phyloP scores from a whole-genome alignment of 371 early-diverging fungal genomes.

The Apophysomyces variabilis region DNA sequence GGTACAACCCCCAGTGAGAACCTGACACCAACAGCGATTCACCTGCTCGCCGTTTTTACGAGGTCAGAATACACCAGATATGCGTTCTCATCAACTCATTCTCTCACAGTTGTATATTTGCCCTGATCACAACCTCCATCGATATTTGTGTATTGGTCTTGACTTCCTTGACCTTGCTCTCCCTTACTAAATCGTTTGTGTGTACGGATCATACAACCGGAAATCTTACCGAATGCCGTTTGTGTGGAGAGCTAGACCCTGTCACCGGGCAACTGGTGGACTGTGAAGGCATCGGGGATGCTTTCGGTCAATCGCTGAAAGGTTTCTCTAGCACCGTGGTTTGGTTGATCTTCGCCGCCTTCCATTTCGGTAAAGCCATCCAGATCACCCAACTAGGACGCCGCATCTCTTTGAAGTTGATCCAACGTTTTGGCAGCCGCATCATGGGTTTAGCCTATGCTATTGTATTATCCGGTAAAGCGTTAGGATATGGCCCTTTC shows the following conservation, averaged over 20 bases:
- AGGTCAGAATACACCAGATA: conserved; percentile 30
- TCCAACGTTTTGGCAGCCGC: conserved; percentile 58
- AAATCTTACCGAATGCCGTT: conserved; percentile 51
- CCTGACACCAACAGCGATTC: conserved; percentile 50
- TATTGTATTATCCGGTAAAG: conserved; percentile 53
- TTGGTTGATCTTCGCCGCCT: conserved; percentile 75
- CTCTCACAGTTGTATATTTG: conserved; percentile 58
- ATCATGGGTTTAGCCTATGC: conserved; percentile 67
- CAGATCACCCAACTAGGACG: conserved; percentile 63
- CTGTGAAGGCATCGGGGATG: conserved; percentile 59
- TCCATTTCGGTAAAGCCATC: conserved; percentile 72
- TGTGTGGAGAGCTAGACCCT: conserved; percentile 49
- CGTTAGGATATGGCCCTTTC: background rate
- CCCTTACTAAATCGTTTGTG: conserved; percentile 63
- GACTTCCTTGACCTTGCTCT: conserved; percentile 53
- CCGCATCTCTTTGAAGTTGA: conserved; percentile 60
- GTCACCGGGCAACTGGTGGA: conserved; percentile 37
- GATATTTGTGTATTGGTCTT: conserved; percentile 62
- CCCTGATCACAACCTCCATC: conserved; percentile 61
- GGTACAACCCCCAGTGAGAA: conserved; percentile 38
- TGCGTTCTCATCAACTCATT: conserved; percentile 11
- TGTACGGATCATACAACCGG: conserved; percentile 58
- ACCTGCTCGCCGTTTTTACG: conserved; percentile 48
- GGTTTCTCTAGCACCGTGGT: conserved; percentile 67
- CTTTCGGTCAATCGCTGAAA: conserved; percentile 58